Percentiles rank a stretch among this genome's conserved stretches.
phyloP scores from a whole-genome alignment of 1,284 basidiomycete genomes.

The Moniliella sp. region DNA sequence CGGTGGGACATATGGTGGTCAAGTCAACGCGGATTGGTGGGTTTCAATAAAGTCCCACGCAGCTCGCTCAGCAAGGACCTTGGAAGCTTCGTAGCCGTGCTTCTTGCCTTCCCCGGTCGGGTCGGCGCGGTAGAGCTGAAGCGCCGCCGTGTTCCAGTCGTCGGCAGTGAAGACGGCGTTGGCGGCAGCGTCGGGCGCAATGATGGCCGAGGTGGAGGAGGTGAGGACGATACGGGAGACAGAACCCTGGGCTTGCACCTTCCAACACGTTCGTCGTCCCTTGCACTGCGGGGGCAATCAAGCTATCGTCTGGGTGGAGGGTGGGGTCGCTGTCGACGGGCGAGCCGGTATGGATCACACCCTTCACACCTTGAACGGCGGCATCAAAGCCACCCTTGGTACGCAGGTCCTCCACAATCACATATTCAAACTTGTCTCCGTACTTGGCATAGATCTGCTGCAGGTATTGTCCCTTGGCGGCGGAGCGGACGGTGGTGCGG shows the following conservation, averaged over 20 bases:
- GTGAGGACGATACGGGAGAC: constrained; percentile 48
- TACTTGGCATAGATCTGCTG: constrained; percentile 37
- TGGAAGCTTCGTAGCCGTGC: constrained; percentile 38
- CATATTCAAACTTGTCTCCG: constrained; percentile 39
- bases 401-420: constrained; percentile 43
- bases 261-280: constrained; percentile 45
- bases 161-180: constrained; percentile 27
- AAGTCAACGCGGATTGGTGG: constrained; percentile 13
- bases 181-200: constrained; percentile 3
- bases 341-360: constrained; percentile 43
- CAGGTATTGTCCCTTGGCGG: constrained; percentile 39
- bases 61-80: constrained; percentile 48
- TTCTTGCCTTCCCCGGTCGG: constrained; percentile 34
- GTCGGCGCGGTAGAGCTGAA: too few relatives aligned
- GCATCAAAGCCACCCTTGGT: constrained; percentile 48
- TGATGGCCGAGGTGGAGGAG: constrained; percentile 42
- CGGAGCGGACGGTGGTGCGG: constrained; percentile 42
- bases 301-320: too few relatives aligned
- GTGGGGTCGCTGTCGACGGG: constrained; percentile 37
- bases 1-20: constrained; percentile 9
- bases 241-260: constrained; percentile 40
- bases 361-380: constrained; percentile 47
- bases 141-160: constrained; percentile 55
- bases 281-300: constrained; percentile 47
- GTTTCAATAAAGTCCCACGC: constrained; percentile 36